Evolutionary conservation across 2,329 filamentous ascomycete genomes (phyloP).

Genomic region (Colletotrichum sp.): DNA sequence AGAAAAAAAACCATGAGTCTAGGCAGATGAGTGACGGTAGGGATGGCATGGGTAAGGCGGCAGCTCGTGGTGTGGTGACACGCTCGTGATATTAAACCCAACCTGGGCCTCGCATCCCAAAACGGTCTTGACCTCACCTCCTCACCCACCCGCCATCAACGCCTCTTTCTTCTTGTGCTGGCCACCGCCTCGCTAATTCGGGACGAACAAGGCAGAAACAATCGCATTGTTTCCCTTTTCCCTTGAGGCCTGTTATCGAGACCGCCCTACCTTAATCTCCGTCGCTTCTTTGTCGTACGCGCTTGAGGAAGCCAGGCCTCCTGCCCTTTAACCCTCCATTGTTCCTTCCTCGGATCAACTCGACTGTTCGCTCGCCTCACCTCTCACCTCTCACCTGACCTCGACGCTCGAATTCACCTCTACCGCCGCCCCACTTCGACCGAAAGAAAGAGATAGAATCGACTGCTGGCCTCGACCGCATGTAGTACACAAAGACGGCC

Average conservation of each 20-base stretch:
- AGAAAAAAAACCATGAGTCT: conserved; percentile 1
- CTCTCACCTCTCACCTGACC: neutral
- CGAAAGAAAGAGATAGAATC: neutral
- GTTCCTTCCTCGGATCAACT: conserved; percentile 1
- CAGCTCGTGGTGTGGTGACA: neutral
- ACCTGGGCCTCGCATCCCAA: conserved; percentile 5
- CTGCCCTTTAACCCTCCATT: conserved; percentile 4
- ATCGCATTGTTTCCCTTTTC: conserved; percentile 18
- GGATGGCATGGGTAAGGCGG: conserved; percentile 8
- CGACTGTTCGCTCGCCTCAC: neutral
- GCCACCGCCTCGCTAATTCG: neutral
- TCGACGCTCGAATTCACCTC: neutral
- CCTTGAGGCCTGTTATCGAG: conserved; percentile 6
- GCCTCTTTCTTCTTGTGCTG: neutral
- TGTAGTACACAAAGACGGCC: neutral
- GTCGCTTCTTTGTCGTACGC: neutral
- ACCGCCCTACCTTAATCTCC: conserved; percentile 8
- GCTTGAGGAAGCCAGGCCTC: conserved; percentile 13
- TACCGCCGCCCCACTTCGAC: neutral
- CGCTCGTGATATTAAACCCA: conserved; percentile 17
- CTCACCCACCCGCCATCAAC: conserved; percentile 1
- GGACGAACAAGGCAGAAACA: conserved; percentile 17
- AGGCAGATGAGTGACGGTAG: neutral
- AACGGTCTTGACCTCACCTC: neutral
- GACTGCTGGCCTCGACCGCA: neutral